phyloP scores from a whole-genome alignment of 2,329 filamentous ascomycete species.

The Ophiocordyceps camponoti-leonardi region DNA sequence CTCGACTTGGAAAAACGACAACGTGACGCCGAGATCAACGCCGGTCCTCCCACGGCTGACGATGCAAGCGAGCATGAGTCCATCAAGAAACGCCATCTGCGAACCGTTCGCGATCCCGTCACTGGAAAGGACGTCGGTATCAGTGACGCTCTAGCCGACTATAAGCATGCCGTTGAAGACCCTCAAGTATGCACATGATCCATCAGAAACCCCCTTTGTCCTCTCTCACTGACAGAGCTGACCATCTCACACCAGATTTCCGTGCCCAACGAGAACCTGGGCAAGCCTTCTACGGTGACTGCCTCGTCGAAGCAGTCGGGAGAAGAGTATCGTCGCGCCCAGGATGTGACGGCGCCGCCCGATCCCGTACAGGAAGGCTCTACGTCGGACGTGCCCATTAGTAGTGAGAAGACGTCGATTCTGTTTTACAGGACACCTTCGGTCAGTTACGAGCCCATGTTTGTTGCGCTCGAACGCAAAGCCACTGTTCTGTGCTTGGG shows the following conservation, averaged over 20 bases:
- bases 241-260: conserved; percentile 36
- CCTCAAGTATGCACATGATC: conserved; percentile 35
- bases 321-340: conserved; percentile 65
- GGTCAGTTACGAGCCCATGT: conserved; percentile 82
- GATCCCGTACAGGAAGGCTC: conserved; percentile 67
- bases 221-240: neutral
- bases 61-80: conserved; percentile 26
- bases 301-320: conserved; percentile 55
- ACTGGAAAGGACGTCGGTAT: conserved; percentile 78
- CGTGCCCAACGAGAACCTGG: conserved; percentile 78
- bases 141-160: conserved; percentile 56
- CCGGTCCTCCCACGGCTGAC: conserved; percentile 21
- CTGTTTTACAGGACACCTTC: conserved; percentile 89
- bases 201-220: too few relatives aligned
- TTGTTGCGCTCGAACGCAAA: conserved; percentile 53
- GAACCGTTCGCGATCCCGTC: conserved; percentile 69
- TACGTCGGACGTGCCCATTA: conserved; percentile 87
- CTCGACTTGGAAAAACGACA: conserved; percentile 66
- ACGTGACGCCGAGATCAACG: conserved; percentile 56
- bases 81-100: conserved; percentile 33
- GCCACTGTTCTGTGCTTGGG: conserved; percentile 53
- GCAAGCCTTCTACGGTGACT: conserved; percentile 54
- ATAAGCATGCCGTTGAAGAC: conserved; percentile 53
- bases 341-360: conserved; percentile 81
- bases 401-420: conserved; percentile 91